Percentiles rank a stretch among this genome's conserved stretches.
phyloP scores from a whole-genome alignment of 1,284 basidiomycete species.

The Rhizoctonia solani region DNA sequence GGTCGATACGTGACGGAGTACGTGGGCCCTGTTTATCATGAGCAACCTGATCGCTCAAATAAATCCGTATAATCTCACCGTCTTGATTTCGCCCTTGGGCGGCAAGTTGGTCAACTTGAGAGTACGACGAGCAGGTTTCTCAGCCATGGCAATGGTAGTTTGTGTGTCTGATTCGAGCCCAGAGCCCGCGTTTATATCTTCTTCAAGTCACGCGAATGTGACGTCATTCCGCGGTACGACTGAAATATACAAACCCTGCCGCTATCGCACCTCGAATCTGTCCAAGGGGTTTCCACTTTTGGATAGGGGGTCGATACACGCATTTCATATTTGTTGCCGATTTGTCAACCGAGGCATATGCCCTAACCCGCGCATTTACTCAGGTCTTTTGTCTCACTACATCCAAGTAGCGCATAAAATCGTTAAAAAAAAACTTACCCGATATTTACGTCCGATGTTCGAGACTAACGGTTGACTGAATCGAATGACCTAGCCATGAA shows the following conservation, averaged over 20 bases:
- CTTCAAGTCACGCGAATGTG: constrained; percentile 28
- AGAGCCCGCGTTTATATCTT: background rate
- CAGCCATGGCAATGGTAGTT: constrained; percentile 1
- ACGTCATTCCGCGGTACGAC: background rate
- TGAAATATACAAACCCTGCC: background rate
- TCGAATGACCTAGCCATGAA: no score
- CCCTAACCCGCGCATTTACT: no score
- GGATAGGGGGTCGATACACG: no score
- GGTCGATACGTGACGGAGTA: constrained; percentile 55
- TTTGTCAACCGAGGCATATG: no score
- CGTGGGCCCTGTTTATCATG: constrained; percentile 23
- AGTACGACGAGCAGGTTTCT: constrained; percentile 18
- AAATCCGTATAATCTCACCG: background rate
- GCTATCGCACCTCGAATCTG: no score
- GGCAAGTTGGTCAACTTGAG: constrained; percentile 36
- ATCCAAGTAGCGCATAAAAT: no score
- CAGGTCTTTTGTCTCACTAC: no score
- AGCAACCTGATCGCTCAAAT: background rate
- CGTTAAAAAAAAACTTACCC: no score
- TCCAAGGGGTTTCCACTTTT: no score
- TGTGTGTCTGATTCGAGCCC: background rate
- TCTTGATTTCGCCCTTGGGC: constrained; percentile 33
- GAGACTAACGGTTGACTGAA: no score
- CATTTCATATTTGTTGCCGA: no score
- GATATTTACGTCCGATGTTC: no score